These are phyloP conservation scores for Excoecaria agallocha DNA, from an alignment of 345 rosid genomes.

Conservation along the genomic window DNA sequence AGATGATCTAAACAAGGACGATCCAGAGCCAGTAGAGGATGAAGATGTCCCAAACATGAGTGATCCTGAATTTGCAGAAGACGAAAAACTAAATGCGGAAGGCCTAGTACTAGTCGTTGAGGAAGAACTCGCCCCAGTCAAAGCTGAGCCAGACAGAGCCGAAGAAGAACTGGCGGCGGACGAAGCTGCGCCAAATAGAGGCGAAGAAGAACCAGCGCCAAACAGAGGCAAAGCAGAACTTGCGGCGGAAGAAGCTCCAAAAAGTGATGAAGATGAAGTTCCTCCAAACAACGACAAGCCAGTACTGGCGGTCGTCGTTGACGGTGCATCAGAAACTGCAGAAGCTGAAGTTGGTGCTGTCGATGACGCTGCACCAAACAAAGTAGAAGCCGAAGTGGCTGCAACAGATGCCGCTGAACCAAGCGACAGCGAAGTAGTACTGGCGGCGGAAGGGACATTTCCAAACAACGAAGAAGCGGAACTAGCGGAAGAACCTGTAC, in stretches of 20 bases:
- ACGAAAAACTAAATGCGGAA: background rate
- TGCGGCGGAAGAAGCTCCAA: conserved; percentile 23
- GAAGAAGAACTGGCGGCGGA: conserved; percentile 18
- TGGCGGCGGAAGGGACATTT: background rate
- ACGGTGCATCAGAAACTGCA: background rate
- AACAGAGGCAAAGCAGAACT: conserved; percentile 26
- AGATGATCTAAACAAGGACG: conserved; percentile 7
- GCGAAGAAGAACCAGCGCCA: conserved; percentile 32
- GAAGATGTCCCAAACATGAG: background rate
- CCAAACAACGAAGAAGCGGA: background rate
- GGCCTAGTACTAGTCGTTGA: background rate
- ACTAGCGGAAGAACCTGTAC: background rate
- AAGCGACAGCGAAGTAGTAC: background rate
- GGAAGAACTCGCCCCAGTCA: background rate
- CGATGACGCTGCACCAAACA: conserved; percentile 6
- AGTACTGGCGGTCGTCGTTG: background rate
- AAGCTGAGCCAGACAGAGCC: background rate
- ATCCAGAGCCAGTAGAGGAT: background rate
- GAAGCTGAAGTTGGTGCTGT: background rate
- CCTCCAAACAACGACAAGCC: background rate
- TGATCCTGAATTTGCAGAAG: conserved; percentile 6
- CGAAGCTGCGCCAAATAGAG: conserved; percentile 31
- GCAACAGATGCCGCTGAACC: background rate
- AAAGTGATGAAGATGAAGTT: background rate
- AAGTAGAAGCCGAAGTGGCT: background rate